These are phyloP conservation scores for Pseudonectria buxi DNA, from an alignment of 2,329 filamentous ascomycete species.

Conservation along the genomic window DNA sequence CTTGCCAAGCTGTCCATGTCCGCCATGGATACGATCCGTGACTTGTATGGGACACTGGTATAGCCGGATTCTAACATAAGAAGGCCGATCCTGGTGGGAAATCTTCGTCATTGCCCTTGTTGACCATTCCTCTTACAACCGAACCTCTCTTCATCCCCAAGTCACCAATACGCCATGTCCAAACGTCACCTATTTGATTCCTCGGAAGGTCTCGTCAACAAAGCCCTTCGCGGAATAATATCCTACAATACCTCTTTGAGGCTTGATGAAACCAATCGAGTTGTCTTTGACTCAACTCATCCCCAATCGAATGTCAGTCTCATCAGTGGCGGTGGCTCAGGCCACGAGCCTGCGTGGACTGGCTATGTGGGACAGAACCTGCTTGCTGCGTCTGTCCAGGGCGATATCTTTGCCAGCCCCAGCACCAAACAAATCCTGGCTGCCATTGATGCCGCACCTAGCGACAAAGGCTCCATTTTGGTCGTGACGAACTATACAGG, in stretches of 20 bases:
- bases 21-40: no score
- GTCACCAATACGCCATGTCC: constrained; percentile 41
- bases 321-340: constrained; percentile 50
- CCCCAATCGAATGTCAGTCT: constrained; percentile 40
- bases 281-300: constrained; percentile 43
- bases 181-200: constrained; percentile 47
- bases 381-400: constrained; percentile 53
- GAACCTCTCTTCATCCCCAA: no score
- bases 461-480: constrained; percentile 48
- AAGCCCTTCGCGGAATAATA: constrained; percentile 43
- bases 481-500: constrained; percentile 61
- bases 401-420: constrained; percentile 58
- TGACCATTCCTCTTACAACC: no score
- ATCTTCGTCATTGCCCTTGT: no score
- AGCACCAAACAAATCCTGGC: constrained; percentile 57
- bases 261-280: constrained; percentile 44
- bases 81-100: no score
- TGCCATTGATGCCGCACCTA: constrained; percentile 49
- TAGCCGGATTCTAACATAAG: no score
- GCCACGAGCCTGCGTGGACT: constrained; percentile 56
- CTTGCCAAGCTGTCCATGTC: no score
- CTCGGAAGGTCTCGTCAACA: constrained; percentile 46
- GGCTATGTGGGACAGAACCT: constrained; percentile 58
- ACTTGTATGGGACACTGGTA: no score
- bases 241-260: constrained; percentile 46